phyloP scores from a whole-genome alignment of 495 filamentous ascomycete species.

The Amphirosellinia nigrospora region DNA sequence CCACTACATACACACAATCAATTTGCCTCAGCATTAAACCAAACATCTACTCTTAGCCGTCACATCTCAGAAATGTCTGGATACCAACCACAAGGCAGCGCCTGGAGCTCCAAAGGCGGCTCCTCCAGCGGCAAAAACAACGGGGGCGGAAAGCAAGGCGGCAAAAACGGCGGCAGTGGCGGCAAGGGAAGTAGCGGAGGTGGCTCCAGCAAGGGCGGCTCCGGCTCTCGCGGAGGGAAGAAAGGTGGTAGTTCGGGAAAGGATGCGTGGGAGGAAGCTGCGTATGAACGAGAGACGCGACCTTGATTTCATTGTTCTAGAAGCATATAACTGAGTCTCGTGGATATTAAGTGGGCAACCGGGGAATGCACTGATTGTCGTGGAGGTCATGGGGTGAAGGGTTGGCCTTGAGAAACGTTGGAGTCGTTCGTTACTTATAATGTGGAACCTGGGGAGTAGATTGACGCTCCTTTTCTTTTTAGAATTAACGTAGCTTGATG shows the following conservation, averaged over 20 bases:
- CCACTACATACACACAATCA: neutral
- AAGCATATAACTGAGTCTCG: neutral
- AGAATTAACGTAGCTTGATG: neutral
- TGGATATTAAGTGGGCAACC: neutral
- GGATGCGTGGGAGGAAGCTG: constrained; percentile 22
- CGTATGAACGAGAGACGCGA: constrained; percentile 14
- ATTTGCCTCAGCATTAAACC: neutral
- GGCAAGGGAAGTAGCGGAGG: constrained; percentile 9
- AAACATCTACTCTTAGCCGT: neutral
- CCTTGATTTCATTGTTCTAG: neutral
- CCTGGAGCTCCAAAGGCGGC: constrained; percentile 9
- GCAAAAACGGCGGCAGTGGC: neutral
- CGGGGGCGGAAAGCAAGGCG: neutral
- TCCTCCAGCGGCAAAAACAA: constrained; percentile 6
- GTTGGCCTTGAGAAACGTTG: neutral
- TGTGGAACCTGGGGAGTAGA: neutral
- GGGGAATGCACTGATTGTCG: neutral
- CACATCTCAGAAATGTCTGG: constrained; percentile 10
- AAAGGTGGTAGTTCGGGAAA: constrained; percentile 8
- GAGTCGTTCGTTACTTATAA: neutral
- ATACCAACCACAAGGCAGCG: constrained; percentile 14
- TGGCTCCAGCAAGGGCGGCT: constrained; percentile 7
- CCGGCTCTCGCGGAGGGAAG: constrained; percentile 14
- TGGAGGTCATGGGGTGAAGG: neutral
- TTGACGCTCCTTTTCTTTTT: neutral